Percentiles rank a stretch among this genome's conserved stretches.
These are phyloP conservation scores for Saksenaea oblongispora DNA, from an alignment of 371 early-diverging fungal genomes.

Conservation along the genomic window DNA sequence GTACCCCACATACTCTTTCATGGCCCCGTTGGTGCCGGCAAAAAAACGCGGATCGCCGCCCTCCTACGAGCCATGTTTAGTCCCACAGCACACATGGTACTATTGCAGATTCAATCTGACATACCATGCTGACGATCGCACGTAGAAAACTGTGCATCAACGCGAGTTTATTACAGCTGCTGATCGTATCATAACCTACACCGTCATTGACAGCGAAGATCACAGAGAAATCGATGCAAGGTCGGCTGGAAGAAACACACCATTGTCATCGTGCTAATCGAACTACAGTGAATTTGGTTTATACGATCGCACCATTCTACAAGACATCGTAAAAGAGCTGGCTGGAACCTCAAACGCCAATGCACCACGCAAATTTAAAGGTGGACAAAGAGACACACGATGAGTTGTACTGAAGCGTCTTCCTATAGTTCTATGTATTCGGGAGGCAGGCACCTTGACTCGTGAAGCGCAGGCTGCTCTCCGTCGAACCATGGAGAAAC, in stretches of 20 bases:
- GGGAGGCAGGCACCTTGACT: slow-evolving; percentile 94
- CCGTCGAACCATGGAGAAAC: slow-evolving; percentile 99
- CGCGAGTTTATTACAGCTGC: slow-evolving; percentile 84
- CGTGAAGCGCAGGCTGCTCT: slow-evolving; percentile 98
- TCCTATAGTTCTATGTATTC: slow-evolving; percentile 86
- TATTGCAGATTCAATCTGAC: not conserved
- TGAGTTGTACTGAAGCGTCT: not conserved
- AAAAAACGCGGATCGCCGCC: slow-evolving; percentile 93
- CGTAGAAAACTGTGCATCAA: slow-evolving; percentile 85
- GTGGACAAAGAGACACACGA: slow-evolving; percentile 31
- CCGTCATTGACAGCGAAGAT: slow-evolving; percentile 86
- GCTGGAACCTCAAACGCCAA: slow-evolving; percentile 97
- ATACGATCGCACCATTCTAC: slow-evolving; percentile 96
- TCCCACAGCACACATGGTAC: slow-evolving; percentile 86
- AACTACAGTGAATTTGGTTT: slow-evolving; percentile 83
- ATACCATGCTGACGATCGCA: not conserved
- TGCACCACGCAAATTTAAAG: slow-evolving; percentile 85
- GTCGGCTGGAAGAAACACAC: slow-evolving; percentile 41
- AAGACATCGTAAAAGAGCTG: slow-evolving; percentile 96
- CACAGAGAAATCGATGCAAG: slow-evolving; percentile 93
- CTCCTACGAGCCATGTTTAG: slow-evolving; percentile 88
- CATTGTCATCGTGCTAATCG: not conserved
- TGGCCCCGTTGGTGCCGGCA: slow-evolving; percentile 97
- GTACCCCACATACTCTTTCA: slow-evolving; percentile 97
- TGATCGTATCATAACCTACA: slow-evolving; percentile 82